Base-by-base conservation (phyloP, 371 early-diverging fungal species). In the Syncephalastrum racemosum region DNA sequence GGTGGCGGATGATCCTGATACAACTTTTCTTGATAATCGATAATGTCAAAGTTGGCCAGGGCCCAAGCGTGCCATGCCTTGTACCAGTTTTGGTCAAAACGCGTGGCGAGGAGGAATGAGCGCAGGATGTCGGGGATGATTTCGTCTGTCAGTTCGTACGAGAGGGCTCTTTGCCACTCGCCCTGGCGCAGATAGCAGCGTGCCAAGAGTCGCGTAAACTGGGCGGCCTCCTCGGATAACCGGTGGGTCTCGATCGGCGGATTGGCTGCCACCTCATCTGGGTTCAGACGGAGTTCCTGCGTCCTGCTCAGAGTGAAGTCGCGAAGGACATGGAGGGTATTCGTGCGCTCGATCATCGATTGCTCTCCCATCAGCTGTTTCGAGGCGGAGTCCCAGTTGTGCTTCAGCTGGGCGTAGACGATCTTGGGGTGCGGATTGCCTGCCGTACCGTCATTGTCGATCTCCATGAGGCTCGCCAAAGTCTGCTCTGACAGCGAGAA, bases 41-140 rank as follows among this genome's bases (percentile, higher is more conserved):
- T 83, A 51, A 91, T 94, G 54, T 96, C 95, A 66, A 94, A 95
- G 68, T 99, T 96, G 8, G 92, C 88, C 20, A 97, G 73, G 4
- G 98, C 98, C 92, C 95, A 95, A n/a, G 93, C 86, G 64, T 99
- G 98, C 98, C 98, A 98, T 24, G 97, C 96, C 71, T 96, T 97
- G 81, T 99, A 97, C 93, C 94, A 97, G 46, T 92, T 84, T 76
- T 83, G 85, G 77, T 97, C 97, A 73, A 91, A 87, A 31, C 91
- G 88, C 1, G 95, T 96, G 0, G 99, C 97, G 13, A 92, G 81
- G 0, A 86, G 75, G 67, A 93, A 95, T 3, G 92, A 90, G 22
- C 84, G 73, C 24, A 97, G 64, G 25, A 92, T 92, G 49, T 90
- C 90, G 15, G 91, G 90, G 41, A 93, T 90, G 1, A 80, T 82